phyloP scores from a whole-genome alignment of 1,139 yeast species.

The Arxiozyma telluris region DNA sequence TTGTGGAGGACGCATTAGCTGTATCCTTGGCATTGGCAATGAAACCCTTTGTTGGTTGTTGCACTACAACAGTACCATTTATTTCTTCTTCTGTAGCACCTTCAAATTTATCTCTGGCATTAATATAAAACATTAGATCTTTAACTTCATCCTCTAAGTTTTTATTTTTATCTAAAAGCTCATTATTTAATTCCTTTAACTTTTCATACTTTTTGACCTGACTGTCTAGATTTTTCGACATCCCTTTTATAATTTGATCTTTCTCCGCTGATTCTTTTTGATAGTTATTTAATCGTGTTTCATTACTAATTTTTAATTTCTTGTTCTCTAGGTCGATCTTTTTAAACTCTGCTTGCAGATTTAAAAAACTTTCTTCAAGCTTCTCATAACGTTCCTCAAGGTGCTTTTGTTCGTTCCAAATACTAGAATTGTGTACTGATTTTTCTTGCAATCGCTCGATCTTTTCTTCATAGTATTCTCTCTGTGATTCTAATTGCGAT shows the following conservation, averaged over 20 bases:
- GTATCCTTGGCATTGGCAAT: background rate
- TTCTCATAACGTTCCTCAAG: conserved; percentile 16
- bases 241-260: conserved; percentile 45
- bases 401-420: conserved; percentile 4
- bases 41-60: conserved; percentile 2
- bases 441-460: conserved; percentile 34
- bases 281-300: conserved; percentile 44
- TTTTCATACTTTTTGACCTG: conserved; percentile 35
- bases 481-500: conserved; percentile 80
- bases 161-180: conserved; percentile 34
- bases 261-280: conserved; percentile 35
- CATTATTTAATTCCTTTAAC: conserved; percentile 22
- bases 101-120: conserved; percentile 61
- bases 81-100: conserved; percentile 61
- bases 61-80: conserved; percentile 55
- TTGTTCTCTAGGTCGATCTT: conserved; percentile 18
- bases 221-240: conserved; percentile 49
- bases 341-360: conserved; percentile 18
- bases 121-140: conserved; percentile 76
- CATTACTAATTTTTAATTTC: conserved; percentile 31
- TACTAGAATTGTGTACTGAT: background rate
- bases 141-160: conserved; percentile 62
- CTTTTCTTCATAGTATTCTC: conserved; percentile 70
- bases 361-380: conserved; percentile 21
- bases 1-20: background rate